Percentiles rank a stretch among this genome's conserved stretches.
Conservation (phyloP, 306 rosid genomes). For the Rosa rugosa region DNA sequence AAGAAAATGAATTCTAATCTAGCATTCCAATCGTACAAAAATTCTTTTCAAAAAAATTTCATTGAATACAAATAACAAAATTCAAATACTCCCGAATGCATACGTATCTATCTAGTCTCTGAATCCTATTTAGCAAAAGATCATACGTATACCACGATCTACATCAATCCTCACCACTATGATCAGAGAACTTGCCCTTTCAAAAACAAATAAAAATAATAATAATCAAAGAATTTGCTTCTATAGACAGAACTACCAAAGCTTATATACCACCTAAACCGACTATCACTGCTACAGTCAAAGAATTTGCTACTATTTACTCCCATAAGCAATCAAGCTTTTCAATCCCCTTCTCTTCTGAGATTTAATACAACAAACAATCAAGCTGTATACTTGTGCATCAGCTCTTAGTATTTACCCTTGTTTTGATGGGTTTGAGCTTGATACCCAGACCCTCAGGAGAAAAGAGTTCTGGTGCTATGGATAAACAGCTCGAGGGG, state of each 20-base stretch:
- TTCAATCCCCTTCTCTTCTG: slow-evolving; percentile 14
- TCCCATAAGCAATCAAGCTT: slow-evolving; percentile 2
- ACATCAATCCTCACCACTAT: no score
- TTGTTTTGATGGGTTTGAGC: slow-evolving; percentile 84
- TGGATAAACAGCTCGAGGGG: slow-evolving; percentile 49
- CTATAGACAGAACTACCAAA: neutral
- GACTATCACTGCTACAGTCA: neutral
- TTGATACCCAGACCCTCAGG: slow-evolving; percentile 69
- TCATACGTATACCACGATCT: no score
- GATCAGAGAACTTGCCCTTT: no score
- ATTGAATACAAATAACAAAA: no score
- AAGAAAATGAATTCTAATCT: no score
- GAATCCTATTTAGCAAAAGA: no score
- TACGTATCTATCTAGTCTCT: no score
- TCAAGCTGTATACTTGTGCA: neutral
- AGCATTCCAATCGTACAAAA: no score
- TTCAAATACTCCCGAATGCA: no score
- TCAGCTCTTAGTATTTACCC: slow-evolving; percentile 43
- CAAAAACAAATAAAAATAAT: no score
- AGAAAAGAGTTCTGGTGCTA: slow-evolving; percentile 77
- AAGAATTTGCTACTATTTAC: slow-evolving; percentile 1
- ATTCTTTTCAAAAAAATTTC: no score
- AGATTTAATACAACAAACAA: neutral
- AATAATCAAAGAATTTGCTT: no score
- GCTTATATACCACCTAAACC: neutral